These are phyloP conservation scores for Leishmania tarentolae DNA, from an alignment of 208 protist species.

Conservation along the genomic window DNA sequence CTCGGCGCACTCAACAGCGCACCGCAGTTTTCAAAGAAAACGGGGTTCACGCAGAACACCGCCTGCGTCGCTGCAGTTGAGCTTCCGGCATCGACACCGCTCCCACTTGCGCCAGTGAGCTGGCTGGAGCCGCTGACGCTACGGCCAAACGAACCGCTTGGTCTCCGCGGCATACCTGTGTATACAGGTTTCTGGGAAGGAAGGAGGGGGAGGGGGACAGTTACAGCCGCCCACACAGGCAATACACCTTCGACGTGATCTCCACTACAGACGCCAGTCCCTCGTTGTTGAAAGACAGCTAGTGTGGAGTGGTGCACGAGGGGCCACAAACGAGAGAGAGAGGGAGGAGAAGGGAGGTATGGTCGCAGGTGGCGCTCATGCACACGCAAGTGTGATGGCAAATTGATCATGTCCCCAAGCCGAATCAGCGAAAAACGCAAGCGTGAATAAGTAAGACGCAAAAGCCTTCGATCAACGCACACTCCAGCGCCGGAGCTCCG, in stretches of 20 bases:
- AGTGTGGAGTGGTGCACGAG: not conserved
- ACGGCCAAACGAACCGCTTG: slow-evolving; percentile 31
- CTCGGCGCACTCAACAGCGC: slow-evolving; percentile 69
- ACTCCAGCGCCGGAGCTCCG: not conserved
- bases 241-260: not conserved
- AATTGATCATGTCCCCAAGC: not conserved
- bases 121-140: slow-evolving; percentile 27
- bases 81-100: slow-evolving; percentile 19
- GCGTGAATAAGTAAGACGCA: not conserved
- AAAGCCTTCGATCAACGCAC: not conserved
- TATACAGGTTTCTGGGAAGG: not conserved
- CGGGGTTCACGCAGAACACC: slow-evolving; percentile 81
- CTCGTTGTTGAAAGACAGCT: not conserved
- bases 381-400: not conserved
- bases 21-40: slow-evolving; percentile 86
- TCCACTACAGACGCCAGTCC: not conserved
- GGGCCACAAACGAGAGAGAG: not conserved
- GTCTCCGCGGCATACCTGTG: slow-evolving; percentile 19
- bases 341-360: not conserved
- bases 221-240: not conserved
- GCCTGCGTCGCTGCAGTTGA: slow-evolving; percentile 39
- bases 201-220: not conserved
- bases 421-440: not conserved
- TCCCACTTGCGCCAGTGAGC: not conserved
- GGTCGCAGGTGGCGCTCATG: not conserved